Base-by-base conservation (phyloP, 345 rosid species). In the Eucalyptus cloeziana region DNA sequence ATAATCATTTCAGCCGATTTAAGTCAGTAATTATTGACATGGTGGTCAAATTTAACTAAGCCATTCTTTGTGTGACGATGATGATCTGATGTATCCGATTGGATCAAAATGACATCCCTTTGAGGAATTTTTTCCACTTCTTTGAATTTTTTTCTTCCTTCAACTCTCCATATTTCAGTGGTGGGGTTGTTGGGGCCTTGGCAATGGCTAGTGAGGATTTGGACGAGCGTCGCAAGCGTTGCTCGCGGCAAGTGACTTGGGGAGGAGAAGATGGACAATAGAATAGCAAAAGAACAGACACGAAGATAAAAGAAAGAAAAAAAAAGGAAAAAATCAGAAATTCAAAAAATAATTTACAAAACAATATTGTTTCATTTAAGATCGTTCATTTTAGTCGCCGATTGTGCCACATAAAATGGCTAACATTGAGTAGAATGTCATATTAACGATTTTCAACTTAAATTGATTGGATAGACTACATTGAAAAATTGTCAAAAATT, bases 371-470 rank as follows among this genome's bases (percentile, higher is more conserved):
- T 19, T 71, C 4, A 71, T 33, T 33, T 9, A 19, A 33, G 24
- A 71, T 17, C 2, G 12, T 67, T 12, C 1, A 67, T 10, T 19
- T 69, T 3, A 17, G 7, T 19, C 4, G 2, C 14, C 0, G 1
- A 2, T 7, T 1, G 3, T 60, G 7, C 15, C 31, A 27, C 2
- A 11, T 60, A 27, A 2, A 25, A 25, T 3, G 2, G 10, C 5
- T 3, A 0, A 0, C 1, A n/a, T 13, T 64, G 0, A 64, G 5
- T 14, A 64, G 3, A 64, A 0, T 0, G 5, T 64, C 9, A 7
- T 13, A 8, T 64, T 7, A 13, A 30, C 31, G 1, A 64, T 64
- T 37, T 37, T 2, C 14, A 4, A 19, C 8, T 5, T 71, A 19
- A 71, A 71, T 71, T 19, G 25, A 10, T 21, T 37, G 1, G 4